Conservation (phyloP, 2,329 filamentous ascomycete genomes). For the Teratosphaeriaceae sp. region DNA sequence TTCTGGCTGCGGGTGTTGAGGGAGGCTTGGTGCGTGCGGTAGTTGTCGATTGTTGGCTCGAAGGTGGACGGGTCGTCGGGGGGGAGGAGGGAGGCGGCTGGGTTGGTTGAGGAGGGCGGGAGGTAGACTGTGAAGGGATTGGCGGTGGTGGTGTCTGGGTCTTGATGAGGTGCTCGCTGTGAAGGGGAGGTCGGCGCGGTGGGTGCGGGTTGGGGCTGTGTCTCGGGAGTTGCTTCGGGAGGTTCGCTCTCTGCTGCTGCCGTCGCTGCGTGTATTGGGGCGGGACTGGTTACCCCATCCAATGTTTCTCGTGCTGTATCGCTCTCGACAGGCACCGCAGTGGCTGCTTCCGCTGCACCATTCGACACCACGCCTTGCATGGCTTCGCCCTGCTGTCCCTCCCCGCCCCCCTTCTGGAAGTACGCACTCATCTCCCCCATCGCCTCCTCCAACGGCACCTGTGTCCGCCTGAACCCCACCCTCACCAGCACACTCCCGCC, state of each 20-base stretch:
- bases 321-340: slow-evolving; percentile 13
- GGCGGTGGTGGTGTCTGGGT: slow-evolving; percentile 1
- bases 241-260: slow-evolving; percentile 20
- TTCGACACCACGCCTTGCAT: not conserved
- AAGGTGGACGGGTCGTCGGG: slow-evolving; percentile 69
- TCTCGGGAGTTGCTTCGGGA: slow-evolving; percentile 24
- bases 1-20: slow-evolving; percentile 60
- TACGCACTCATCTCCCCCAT: slow-evolving; percentile 73
- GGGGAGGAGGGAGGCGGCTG: slow-evolving; percentile 59
- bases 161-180: not conserved
- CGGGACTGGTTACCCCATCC: slow-evolving; percentile 19
- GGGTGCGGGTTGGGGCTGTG: slow-evolving; percentile 10
- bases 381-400: slow-evolving; percentile 2
- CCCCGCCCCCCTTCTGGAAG: slow-evolving; percentile 44
- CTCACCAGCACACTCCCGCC: slow-evolving; percentile 74
- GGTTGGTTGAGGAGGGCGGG: slow-evolving; percentile 67
- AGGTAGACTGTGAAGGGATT: slow-evolving; percentile 52
- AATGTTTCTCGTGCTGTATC: slow-evolving; percentile 20
- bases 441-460: slow-evolving; percentile 74
- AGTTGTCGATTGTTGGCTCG: slow-evolving; percentile 67
- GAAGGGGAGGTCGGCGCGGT: slow-evolving; percentile 10
- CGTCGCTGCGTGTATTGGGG: slow-evolving; percentile 15
- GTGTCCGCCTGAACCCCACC: slow-evolving; percentile 68
- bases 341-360: slow-evolving; percentile 10
- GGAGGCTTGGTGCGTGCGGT: slow-evolving; percentile 64